Evolutionary conservation across 345 rosid species (phyloP), one percentile per base, ranked within the genome.

Genomic region (Ceriops zippeliana): DNA sequence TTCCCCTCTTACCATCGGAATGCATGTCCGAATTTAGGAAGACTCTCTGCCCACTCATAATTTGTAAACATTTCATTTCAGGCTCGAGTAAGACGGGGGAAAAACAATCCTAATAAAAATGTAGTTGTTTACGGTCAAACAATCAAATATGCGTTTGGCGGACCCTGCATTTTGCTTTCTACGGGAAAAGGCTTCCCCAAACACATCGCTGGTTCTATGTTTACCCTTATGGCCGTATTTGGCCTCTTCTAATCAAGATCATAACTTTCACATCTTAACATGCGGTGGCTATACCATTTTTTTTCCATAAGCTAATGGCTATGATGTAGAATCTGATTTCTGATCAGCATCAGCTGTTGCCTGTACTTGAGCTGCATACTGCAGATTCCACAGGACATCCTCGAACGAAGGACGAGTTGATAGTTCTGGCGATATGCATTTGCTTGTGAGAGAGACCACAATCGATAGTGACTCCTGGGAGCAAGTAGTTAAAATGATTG

Each of bases 361-460:
- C 76, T 93, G 98, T 81, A 93, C 91, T 74, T 91, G 98, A 75
- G 92, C 89, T 57, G 97, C 98, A 26, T 93, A 89, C 58, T 88
- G 97, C 52, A 93, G 81, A 82, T 93, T 90, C 98, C 98, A 90
- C 3, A 90, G 90, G 52, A 93, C 97, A 31, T 93, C 98, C 78
- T 88, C 97, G 22, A 93, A 88, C 1, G 97, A 91, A 42, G 97
- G 98, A 27, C 92, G 87, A 27, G 80, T 64, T 0, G 95, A 83
- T 26, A 86, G 85, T 30, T 89, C 92, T 2, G 92, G 90, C 66
- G 76, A 70, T 54, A 88, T 86, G 69, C 98, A 93, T 80, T 93
- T 93, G 63, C 84, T 87, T 6, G 97, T 92, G 79, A 93, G 86
- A 5, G 98, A 86, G 58, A 93, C 82, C 32, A 78, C 84, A 16